Evolutionary conservation across 345 rosid genomes (phyloP).

Genomic region (Pistacia vera): DNA sequence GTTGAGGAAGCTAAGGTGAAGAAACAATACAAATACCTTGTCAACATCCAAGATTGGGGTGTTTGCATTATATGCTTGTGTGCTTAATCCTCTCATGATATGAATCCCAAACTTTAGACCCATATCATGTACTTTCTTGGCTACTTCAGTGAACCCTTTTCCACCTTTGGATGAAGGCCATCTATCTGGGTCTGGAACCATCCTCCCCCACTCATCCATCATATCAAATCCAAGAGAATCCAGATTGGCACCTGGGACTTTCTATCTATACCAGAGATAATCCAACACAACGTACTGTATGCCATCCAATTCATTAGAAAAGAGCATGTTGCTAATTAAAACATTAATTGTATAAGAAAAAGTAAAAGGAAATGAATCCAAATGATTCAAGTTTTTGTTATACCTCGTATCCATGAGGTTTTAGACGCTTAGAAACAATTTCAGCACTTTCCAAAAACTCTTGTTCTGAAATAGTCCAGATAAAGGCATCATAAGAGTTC

Average conservation of each 20-base stretch:
- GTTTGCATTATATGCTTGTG: conserved; percentile 80
- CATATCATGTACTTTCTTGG: conserved; percentile 69
- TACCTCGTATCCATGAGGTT: conserved; percentile 76
- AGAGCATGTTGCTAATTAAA: not conserved
- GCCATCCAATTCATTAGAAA: conserved; percentile 1
- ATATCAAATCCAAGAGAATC: conserved; percentile 83
- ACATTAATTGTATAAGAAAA: not conserved
- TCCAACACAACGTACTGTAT: conserved; percentile 84
- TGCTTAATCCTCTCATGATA: conserved; percentile 86
- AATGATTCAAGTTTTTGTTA: not conserved
- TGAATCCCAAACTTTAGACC: conserved; percentile 92
- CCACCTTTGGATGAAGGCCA: conserved; percentile 89
- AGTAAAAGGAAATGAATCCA: not conserved
- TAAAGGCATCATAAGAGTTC: conserved; percentile 89
- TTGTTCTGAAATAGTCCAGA: conserved; percentile 77
- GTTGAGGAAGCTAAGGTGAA: not conserved
- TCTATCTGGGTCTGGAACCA: conserved; percentile 74
- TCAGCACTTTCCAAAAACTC: conserved; percentile 76
- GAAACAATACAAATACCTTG: conserved; percentile 58
- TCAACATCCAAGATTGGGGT: conserved; percentile 60
- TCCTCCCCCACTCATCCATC: conserved; percentile 88
- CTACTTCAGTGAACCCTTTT: conserved; percentile 73
- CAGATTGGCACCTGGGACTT: conserved; percentile 63
- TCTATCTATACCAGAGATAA: conserved; percentile 87
- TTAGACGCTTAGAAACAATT: conserved; percentile 57